Evolutionary conservation across 2,329 filamentous ascomycete species (phyloP).

Genomic region (Pezicula carpinea): DNA sequence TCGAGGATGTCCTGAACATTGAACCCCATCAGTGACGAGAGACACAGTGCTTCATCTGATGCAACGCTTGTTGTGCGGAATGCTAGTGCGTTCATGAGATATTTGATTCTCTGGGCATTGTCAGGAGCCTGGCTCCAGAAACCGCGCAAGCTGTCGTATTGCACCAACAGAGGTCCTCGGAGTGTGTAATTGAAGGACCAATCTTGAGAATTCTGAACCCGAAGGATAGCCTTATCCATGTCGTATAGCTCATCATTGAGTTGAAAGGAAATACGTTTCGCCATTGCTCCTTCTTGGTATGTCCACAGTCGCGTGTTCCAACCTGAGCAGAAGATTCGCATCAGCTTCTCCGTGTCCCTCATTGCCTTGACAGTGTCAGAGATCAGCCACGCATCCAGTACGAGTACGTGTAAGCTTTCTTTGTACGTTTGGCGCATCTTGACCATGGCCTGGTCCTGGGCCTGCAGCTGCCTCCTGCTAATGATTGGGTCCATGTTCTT

Average conservation of each 20-base stretch:
- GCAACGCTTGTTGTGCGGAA: not conserved
- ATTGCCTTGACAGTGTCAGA: not conserved
- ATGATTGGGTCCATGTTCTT: not conserved
- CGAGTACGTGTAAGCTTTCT: not conserved
- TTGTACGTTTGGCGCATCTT: conserved; percentile 1
- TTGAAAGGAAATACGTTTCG: not conserved
- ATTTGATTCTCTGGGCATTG: not conserved
- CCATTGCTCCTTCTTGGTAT: conserved; percentile 1
- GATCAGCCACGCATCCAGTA: conserved; percentile 1
- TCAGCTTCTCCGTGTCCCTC: not conserved
- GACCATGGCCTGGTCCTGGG: not conserved
- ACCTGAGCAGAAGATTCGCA: conserved; percentile 1
- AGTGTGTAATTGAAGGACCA: not conserved
- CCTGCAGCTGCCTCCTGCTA: not conserved
- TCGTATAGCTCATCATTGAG: not conserved
- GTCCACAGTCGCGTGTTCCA: conserved; percentile 3
- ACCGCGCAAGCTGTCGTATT: not conserved
- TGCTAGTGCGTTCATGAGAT: not conserved
- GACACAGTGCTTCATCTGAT: not conserved
- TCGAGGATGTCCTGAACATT: not conserved
- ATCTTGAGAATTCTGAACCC: not conserved
- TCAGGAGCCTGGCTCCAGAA: not conserved
- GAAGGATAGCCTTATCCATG: not conserved
- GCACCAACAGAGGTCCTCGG: not conserved
- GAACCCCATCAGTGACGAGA: not conserved